These are phyloP conservation scores for Sungouiozyma ichnusensis DNA, from an alignment of 805 yeast genomes.

Conservation along the genomic window DNA sequence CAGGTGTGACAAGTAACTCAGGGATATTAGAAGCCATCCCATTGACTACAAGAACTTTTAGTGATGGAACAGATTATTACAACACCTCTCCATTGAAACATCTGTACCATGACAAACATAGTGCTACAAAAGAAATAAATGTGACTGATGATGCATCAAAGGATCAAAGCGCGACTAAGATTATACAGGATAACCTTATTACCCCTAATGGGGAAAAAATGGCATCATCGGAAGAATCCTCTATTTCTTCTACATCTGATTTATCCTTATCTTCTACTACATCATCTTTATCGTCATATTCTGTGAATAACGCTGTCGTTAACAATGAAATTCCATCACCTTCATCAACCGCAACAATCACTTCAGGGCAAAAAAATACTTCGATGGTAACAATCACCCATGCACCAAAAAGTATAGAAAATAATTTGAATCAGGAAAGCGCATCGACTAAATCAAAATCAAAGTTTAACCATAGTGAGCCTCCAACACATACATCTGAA, in stretches of 20 bases:
- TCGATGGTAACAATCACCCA: neutral
- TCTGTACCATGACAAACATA: slow-evolving; percentile 16
- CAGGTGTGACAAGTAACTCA: no score
- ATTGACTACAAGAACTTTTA: slow-evolving; percentile 18
- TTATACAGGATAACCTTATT: neutral
- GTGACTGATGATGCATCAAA: neutral
- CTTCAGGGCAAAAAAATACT: neutral
- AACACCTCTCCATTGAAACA: slow-evolving; percentile 28
- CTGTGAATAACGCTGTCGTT: slow-evolving; percentile 5
- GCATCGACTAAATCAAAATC: neutral
- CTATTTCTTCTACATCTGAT: slow-evolving; percentile 4
- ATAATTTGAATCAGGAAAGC: neutral
- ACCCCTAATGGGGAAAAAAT: neutral
- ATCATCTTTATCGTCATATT: slow-evolving; percentile 5
- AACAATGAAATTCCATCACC: neutral
- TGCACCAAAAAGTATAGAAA: neutral
- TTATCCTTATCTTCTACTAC: slow-evolving; percentile 2
- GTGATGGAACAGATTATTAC: slow-evolving; percentile 27
- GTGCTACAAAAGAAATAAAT: neutral
- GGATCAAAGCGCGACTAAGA: neutral
- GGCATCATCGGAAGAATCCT: slow-evolving; percentile 3
- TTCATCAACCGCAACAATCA: slow-evolving; percentile 1
- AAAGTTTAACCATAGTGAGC: neutral
- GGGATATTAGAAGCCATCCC: neutral
- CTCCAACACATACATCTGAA: neutral